These are phyloP conservation scores for Lachancea thermotolerans DNA, from an alignment of 805 yeast genomes.

Conservation along the genomic window DNA sequence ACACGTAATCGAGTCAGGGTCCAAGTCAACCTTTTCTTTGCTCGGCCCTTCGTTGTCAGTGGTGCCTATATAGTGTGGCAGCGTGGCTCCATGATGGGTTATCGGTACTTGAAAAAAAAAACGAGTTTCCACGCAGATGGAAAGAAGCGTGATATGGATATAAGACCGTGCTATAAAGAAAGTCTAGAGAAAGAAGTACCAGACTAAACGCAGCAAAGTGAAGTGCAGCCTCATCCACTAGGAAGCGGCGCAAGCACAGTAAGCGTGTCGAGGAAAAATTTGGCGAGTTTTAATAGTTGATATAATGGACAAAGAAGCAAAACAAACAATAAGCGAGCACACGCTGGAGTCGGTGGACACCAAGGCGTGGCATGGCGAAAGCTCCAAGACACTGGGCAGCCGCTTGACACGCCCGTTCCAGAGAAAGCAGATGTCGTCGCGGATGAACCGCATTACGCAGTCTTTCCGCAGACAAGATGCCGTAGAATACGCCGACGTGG, in stretches of 20 bases:
- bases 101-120: not conserved
- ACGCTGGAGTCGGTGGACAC: not conserved
- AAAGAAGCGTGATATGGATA: too few relatives aligned
- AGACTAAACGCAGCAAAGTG: too few relatives aligned
- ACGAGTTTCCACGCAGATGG: not conserved
- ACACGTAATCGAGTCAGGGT: slow-evolving; percentile 2
- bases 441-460: not conserved
- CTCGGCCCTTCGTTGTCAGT: not conserved
- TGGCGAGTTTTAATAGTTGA: too few relatives aligned
- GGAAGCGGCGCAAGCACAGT: too few relatives aligned
- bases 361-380: not conserved
- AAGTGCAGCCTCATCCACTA: too few relatives aligned
- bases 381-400: not conserved
- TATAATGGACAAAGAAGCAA: too few relatives aligned
- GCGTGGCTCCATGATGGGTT: not conserved
- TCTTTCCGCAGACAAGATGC: slow-evolving; percentile 3
- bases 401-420: slow-evolving; percentile 11
- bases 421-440: slow-evolving; percentile 4
- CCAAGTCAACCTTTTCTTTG: too few relatives aligned
- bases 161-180: too few relatives aligned
- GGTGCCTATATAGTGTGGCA: not conserved
- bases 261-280: too few relatives aligned
- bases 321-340: too few relatives aligned
- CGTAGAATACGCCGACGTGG: not conserved
- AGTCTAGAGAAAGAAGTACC: too few relatives aligned